phyloP scores from a whole-genome alignment of 2,329 filamentous ascomycete genomes.

The Phaeomoniella chlamydospora region DNA sequence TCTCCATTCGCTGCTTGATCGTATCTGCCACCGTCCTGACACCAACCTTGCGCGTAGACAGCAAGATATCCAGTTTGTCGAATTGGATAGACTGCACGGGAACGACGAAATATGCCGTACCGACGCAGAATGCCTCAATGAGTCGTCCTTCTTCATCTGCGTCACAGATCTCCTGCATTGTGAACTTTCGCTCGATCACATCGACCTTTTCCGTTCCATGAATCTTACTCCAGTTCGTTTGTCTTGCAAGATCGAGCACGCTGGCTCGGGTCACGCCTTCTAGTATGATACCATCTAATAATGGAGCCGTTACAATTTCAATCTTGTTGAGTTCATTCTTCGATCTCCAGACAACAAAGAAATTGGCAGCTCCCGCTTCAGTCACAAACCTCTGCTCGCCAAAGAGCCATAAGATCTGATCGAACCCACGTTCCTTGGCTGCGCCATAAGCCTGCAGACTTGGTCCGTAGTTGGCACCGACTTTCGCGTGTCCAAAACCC shows the following conservation, averaged over 20 bases:
- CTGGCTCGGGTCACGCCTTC: conserved; percentile 69
- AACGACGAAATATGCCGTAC: conserved; percentile 46
- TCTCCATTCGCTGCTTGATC: conserved; percentile 53
- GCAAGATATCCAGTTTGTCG: conserved; percentile 7
- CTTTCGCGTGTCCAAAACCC: conserved; percentile 82
- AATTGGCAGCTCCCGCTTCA: conserved; percentile 84
- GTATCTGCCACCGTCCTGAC: conserved; percentile 29
- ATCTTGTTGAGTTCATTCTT: conserved; percentile 39
- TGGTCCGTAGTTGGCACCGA: conserved; percentile 88
- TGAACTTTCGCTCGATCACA: conserved; percentile 40
- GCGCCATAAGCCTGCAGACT: conserved; percentile 64
- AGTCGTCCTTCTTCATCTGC: conserved; percentile 62
- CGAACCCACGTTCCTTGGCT: conserved; percentile 58
- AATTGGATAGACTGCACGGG: conserved; percentile 10
- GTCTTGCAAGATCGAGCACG: conserved; percentile 5
- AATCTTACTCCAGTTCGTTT: conserved; percentile 2
- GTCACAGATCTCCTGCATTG: conserved; percentile 61
- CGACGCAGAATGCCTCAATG: conserved; percentile 72
- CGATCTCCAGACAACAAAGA: conserved; percentile 69
- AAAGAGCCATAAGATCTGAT: conserved; percentile 92
- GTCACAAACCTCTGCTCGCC: conserved; percentile 65
- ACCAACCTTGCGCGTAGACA: conserved; percentile 43
- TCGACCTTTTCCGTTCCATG: conserved; percentile 5
- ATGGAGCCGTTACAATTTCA: conserved; percentile 68
- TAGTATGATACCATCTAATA: conserved; percentile 72